A percentile compares a stretch with the other conserved stretches of the same genome.
These are phyloP conservation scores for Gorgonomyces haynaldii DNA, from an alignment of 192 early-diverging fungal species.

Conservation along the genomic window DNA sequence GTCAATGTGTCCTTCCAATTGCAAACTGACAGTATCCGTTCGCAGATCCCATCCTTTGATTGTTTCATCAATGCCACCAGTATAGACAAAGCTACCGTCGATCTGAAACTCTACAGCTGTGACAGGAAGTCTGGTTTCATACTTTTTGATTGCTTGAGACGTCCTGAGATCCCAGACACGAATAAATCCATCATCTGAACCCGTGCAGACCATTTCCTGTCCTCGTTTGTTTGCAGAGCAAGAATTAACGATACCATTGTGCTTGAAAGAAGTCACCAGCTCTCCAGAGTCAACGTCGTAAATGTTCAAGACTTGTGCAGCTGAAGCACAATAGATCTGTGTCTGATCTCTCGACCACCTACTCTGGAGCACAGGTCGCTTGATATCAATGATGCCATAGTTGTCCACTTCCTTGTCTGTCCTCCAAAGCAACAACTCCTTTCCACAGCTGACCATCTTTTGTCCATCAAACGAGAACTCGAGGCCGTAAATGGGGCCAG, in stretches of 20 bases:
- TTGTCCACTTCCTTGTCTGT: conserved; percentile 84
- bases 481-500: conserved; percentile 70
- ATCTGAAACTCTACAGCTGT: conserved; percentile 65
- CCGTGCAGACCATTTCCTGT: conserved; percentile 67
- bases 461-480: conserved; percentile 79
- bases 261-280: conserved; percentile 67
- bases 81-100: conserved; percentile 68
- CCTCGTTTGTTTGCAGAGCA: conserved; percentile 58
- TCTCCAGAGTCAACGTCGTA: conserved; percentile 81
- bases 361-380: conserved; percentile 70
- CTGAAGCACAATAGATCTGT: conserved; percentile 68
- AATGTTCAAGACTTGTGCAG: conserved; percentile 58
- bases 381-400: conserved; percentile 73
- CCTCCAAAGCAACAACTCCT: conserved; percentile 84
- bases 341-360: conserved; percentile 79
- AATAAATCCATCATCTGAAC: conserved; percentile 73
- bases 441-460: conserved; percentile 68
- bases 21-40: conserved; percentile 48
- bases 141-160: conserved; percentile 12
- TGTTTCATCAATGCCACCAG: conserved; percentile 51
- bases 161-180: conserved; percentile 39
- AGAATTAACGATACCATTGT: conserved; percentile 73
- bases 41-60: conserved; percentile 79
- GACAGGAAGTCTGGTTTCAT: conserved; percentile 38
- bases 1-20: conserved; percentile 74